A percentile compares a stretch with the other conserved stretches of the same genome.
phyloP scores from a whole-genome alignment of 257 asterid genomes.

The Verbena officinalis region DNA sequence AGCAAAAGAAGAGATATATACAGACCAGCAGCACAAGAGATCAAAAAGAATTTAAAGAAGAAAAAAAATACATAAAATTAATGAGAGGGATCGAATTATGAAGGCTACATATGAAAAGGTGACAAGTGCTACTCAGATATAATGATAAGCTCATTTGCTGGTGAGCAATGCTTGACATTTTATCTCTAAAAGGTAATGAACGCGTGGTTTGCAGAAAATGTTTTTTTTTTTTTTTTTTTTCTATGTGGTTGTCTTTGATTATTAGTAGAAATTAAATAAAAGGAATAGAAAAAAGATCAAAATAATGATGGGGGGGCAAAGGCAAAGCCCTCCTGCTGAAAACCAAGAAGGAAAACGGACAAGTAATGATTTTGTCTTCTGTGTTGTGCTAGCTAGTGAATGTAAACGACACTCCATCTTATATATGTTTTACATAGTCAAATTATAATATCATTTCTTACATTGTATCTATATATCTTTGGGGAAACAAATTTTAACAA shows the following conservation, averaged over 20 bases:
- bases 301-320: constrained; percentile 38
- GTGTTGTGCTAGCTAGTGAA: constrained; percentile 43
- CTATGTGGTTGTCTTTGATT: not conserved
- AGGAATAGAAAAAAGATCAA: not conserved
- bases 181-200: constrained; percentile 43
- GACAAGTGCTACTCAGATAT: constrained; percentile 62
- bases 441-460: not conserved
- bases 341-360: constrained; percentile 47
- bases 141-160: constrained; percentile 65
- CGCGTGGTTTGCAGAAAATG: constrained; percentile 41
- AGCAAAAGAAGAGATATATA: constrained; percentile 13
- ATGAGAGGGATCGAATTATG: constrained; percentile 34
- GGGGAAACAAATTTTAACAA: too few species aligned
- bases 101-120: constrained; percentile 42
- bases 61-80: not conserved
- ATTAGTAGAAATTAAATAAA: not conserved
- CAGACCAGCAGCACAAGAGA: not conserved
- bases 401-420: constrained; percentile 33
- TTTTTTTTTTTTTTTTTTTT: not conserved
- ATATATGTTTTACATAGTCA: not conserved
- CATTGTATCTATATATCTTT: not conserved
- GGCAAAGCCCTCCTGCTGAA: constrained; percentile 23
- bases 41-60: constrained; percentile 1
- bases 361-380: constrained; percentile 67
- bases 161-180: constrained; percentile 43